Base-by-base conservation (phyloP, 495 filamentous ascomycete species). In the Penicillium chermesinum region DNA sequence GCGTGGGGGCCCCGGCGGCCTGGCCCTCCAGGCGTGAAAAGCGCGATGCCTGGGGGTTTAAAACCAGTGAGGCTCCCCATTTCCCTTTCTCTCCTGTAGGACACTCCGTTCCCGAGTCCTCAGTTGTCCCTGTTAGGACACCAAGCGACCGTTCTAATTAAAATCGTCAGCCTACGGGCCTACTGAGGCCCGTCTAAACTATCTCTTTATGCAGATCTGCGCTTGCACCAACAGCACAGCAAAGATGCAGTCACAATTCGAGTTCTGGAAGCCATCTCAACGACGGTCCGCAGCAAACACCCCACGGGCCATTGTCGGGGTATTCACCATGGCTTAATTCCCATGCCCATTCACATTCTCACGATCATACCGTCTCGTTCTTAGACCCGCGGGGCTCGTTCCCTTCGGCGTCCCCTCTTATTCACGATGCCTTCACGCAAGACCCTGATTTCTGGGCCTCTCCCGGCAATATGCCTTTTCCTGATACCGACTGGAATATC, bases 101-200 rank as follows among this genome's bases (percentile, higher is more conserved):
- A 50, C 34, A 52, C 49, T 50, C 44, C 48, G 43, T 42, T 43
- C 33, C 49, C 27, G 32, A 44, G 55, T 56, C 51, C 49, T 49
- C 60, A 51, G 45, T 18, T 17, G 18, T 20, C 21, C n/a, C 19
- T 20, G 10, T 19, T 38, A 47, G 10, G 32, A 37, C 33, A 19
- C 33, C 21, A 13, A 35, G 43, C n/a, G n/a, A n/a, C n/a, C n/a
- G n/a, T n/a, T n/a, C n/a, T n/a, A n/a, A n/a, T n/a, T n/a, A n/a
- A n/a, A n/a, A n/a, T n/a, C n/a, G n/a, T n/a, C n/a, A n/a, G n/a
- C 53, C 49, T 45, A 48, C 57, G 60, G 60, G 60, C 59, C 60
- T 56, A 58, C 60, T 50, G 49, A 55, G 60, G 52, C 60, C 60
- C 60, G 54, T 45, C 44, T 53, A 52, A 61, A 53, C 46, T 10